Conservation (phyloP, 495 filamentous ascomycete species). For the Astrothelium subdiscretum region DNA sequence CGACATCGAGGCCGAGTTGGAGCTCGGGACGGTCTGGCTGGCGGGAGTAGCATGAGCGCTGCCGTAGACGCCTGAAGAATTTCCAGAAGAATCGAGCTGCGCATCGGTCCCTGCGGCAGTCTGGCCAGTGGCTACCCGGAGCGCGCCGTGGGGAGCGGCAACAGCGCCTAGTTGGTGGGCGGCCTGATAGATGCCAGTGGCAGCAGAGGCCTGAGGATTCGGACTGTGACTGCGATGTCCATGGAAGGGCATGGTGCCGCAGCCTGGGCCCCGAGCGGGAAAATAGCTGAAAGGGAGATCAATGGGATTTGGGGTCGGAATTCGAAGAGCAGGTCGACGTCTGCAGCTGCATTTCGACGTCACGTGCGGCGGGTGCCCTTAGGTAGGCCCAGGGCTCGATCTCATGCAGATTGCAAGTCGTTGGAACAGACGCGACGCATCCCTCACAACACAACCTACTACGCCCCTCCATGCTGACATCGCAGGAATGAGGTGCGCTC, state of each 20-base stretch:
- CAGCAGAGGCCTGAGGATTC: slow-evolving; percentile 11
- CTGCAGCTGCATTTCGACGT: background rate
- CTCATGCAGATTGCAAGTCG: too few relatives aligned
- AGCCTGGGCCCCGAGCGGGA: background rate
- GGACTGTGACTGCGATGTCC: slow-evolving; percentile 4
- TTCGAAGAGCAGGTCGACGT: background rate
- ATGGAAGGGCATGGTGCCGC: slow-evolving; percentile 15
- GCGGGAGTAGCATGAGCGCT: background rate
- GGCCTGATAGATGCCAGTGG: slow-evolving; percentile 29
- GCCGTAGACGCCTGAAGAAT: slow-evolving; percentile 15
- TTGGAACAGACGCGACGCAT: too few relatives aligned
- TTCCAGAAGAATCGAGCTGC: slow-evolving; percentile 21
- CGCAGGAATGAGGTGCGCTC: background rate
- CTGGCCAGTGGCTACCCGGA: slow-evolving; percentile 26
- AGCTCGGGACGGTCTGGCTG: background rate
- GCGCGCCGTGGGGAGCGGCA: slow-evolving; percentile 34
- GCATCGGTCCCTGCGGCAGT: slow-evolving; percentile 29
- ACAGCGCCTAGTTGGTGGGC: slow-evolving; percentile 37
- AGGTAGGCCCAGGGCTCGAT: too few relatives aligned
- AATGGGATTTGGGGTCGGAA: background rate
- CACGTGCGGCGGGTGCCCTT: too few relatives aligned
- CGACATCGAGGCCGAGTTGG: slow-evolving; percentile 21
- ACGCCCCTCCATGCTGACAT: background rate
- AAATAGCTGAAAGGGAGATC: background rate
- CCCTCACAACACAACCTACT: background rate